These are phyloP conservation scores for Astrocystis sublimbata DNA, from an alignment of 495 filamentous ascomycete genomes.

Conservation along the genomic window DNA sequence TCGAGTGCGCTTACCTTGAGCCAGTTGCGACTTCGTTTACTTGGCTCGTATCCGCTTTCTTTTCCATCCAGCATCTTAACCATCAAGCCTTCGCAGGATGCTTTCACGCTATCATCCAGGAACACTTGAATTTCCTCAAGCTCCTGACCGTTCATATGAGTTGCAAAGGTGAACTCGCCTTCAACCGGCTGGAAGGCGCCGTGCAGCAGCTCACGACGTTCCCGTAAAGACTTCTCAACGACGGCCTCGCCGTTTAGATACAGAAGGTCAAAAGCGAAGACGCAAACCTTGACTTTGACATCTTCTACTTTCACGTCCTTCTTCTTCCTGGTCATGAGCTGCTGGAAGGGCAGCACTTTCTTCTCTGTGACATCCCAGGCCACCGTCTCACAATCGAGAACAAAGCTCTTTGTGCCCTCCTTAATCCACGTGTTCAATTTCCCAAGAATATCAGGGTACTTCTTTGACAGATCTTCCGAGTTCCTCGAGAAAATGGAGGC, in stretches of 20 bases:
- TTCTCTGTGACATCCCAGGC: constrained; percentile 92
- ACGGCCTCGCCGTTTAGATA: constrained; percentile 92
- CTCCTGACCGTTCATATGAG: constrained; percentile 81
- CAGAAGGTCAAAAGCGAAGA: constrained; percentile 94
- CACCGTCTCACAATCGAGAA: constrained; percentile 97
- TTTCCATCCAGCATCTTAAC: constrained; percentile 96
- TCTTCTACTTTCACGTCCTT: constrained; percentile 98
- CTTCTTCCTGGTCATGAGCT: constrained; percentile 94
- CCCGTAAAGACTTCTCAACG: constrained; percentile 82
- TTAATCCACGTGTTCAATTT: constrained; percentile 91
- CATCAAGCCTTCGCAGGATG: constrained; percentile 96
- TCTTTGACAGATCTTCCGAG: constrained; percentile 93
- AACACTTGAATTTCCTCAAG: constrained; percentile 90
- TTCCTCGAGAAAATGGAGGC: constrained; percentile 95
- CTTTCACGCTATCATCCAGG: constrained; percentile 90
- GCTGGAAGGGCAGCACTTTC: constrained; percentile 94
- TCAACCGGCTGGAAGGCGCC: constrained; percentile 72
- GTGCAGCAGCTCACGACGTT: constrained; percentile 77
- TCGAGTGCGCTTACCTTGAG: constrained; percentile 67
- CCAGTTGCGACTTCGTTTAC: constrained; percentile 95
- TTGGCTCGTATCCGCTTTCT: constrained; percentile 91
- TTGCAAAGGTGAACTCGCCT: constrained; percentile 91
- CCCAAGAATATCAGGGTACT: constrained; percentile 91
- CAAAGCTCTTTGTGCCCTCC: constrained; percentile 84
- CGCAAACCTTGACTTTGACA: constrained; percentile 94